Evolutionary conservation across 2,329 filamentous ascomycete species (phyloP), one percentile per base, ranked within the genome.

Genomic region (Fusarium sp.): DNA sequence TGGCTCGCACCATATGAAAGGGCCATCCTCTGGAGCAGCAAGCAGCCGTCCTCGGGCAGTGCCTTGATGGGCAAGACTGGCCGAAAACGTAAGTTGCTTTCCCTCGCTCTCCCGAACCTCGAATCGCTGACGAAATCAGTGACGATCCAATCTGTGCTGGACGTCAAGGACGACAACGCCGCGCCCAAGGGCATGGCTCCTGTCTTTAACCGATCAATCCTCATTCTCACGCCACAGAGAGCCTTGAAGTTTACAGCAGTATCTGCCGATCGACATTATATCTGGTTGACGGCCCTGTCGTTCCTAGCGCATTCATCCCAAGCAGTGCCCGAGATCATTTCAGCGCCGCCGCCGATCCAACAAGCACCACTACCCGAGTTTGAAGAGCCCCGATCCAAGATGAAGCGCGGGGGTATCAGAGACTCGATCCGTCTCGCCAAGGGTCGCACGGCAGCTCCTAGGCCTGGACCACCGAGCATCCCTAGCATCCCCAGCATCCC

Each of bases 1-100:
- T 99, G 97, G 97, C 89, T 99, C 73, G 97, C 96, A 20, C 97
- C 97, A 4, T 98, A 99, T 80, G 97, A 99, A 84, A 90, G 95
- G 72, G 93, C 96, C 14, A 96, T 99, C 69, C 94, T 99, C 82
- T 99, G 97, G 97, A 98, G 96, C 83, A 97, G 93, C 87, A 98
- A 97, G 87, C 97, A 99, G 84, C 97, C 97, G 18, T 94, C 92
- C 11, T 95, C 92, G 77, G 95, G 95, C 35, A 93, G 91, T 78
- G 96, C 95, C 35, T 84, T 99, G 82, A 89, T 98, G 87, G 97
- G 97, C 75, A 99, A 98, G 86, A 93, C 93, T 80, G 97, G 97
- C 64, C 92, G 97, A 77, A 99, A 98, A 85, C 85, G 96, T 98
- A 88, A 91, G 95, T 91, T 66, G 59, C 65, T 57, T 63, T 27